These are phyloP conservation scores for Rickenella mellea DNA, from an alignment of 768 basidiomycete genomes.

Conservation along the genomic window DNA sequence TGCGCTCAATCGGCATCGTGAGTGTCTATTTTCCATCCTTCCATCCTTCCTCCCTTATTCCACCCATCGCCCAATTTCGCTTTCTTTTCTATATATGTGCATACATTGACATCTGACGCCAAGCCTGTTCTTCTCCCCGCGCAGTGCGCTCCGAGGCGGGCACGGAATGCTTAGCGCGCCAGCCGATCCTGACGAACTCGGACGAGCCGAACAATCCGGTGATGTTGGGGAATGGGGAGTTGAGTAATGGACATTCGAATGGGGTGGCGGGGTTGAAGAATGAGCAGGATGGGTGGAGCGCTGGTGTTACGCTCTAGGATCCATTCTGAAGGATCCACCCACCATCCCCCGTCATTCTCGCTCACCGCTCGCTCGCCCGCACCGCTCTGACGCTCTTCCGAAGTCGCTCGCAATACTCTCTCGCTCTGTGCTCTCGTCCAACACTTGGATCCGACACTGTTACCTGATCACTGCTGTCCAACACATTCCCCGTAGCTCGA, in stretches of 20 bases:
- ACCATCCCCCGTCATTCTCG: too few relatives aligned
- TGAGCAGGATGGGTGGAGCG: too few relatives aligned
- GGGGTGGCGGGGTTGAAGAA: too few relatives aligned
- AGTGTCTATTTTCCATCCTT: neutral
- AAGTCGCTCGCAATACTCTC: too few relatives aligned
- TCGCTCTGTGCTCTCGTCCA: too few relatives aligned
- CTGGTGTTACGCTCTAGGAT: too few relatives aligned
- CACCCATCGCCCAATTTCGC: slow-evolving; percentile 1
- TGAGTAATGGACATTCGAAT: neutral
- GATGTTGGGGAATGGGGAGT: neutral
- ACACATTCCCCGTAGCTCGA: too few relatives aligned
- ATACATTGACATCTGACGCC: neutral
- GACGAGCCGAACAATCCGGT: neutral
- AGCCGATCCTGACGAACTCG: neutral
- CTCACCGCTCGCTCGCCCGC: too few relatives aligned
- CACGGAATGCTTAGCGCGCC: slow-evolving; percentile 46
- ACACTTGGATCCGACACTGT: too few relatives aligned
- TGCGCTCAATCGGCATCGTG: slow-evolving; percentile 81
- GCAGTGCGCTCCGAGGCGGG: slow-evolving; percentile 77
- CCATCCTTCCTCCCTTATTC: neutral
- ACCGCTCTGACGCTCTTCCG: too few relatives aligned
- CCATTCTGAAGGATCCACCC: too few relatives aligned
- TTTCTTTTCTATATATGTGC: neutral
- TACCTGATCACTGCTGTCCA: too few relatives aligned
- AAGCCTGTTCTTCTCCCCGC: slow-evolving; percentile 1